Conservation (phyloP, 371 early-diverging fungal genomes). For the Circinella minor region DNA sequence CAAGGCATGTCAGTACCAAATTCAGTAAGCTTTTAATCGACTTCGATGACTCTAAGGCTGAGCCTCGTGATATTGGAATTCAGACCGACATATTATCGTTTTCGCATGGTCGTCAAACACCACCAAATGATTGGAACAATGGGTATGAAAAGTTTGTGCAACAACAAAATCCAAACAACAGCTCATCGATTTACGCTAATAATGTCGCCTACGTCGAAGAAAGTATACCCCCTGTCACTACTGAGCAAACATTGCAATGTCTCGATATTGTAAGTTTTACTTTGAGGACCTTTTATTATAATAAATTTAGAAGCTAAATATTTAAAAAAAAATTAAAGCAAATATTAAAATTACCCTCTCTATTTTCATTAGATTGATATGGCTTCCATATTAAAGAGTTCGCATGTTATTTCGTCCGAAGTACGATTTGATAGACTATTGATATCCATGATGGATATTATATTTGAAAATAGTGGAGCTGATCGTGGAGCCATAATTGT, state of each 20-base stretch:
- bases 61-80: slow-evolving; percentile 31
- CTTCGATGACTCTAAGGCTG: slow-evolving; percentile 32
- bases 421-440: slow-evolving; percentile 47
- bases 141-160: too few species aligned
- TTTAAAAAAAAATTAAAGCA: background rate
- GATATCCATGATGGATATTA: slow-evolving; percentile 47
- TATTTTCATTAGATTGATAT: slow-evolving; percentile 27
- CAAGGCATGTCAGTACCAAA: slow-evolving; percentile 31
- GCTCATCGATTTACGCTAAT: too few species aligned
- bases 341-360: background rate
- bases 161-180: too few species aligned
- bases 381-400: slow-evolving; percentile 52
- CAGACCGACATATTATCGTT: slow-evolving; percentile 40
- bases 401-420: slow-evolving; percentile 54
- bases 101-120: background rate
- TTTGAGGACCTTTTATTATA: background rate
- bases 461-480: slow-evolving; percentile 49
- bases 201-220: too few species aligned
- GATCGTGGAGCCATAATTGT: slow-evolving; percentile 50
- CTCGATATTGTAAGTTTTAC: slow-evolving; percentile 43
- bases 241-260: slow-evolving; percentile 47
- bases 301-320: background rate
- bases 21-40: slow-evolving; percentile 25
- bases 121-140: too few species aligned
- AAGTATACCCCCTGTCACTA: slow-evolving; percentile 38